Conservation (phyloP, 176 grass and related monocot genomes). For the Triticum monococcum region DNA sequence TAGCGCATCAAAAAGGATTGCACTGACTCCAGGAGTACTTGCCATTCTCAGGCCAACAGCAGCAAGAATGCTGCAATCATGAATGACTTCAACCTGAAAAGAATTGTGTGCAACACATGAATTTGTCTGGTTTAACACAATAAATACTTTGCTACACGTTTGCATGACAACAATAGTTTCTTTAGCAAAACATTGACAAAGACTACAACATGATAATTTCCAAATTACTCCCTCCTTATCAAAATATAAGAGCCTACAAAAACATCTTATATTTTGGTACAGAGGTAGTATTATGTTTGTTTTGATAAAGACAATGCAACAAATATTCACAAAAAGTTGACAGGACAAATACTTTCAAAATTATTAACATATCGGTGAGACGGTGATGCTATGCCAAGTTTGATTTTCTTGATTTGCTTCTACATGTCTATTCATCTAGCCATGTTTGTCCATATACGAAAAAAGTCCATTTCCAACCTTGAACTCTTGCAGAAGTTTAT, state of each 20-base stretch:
- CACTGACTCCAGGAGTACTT: slow-evolving; percentile 96
- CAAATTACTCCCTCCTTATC: background rate
- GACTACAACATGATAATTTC: background rate
- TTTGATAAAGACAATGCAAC: background rate
- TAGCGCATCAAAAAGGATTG: slow-evolving; percentile 97
- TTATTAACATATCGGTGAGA: background rate
- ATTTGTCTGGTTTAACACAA: background rate
- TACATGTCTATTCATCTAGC: background rate
- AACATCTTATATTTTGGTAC: too few relatives aligned
- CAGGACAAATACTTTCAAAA: background rate
- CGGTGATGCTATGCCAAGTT: background rate
- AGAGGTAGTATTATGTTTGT: background rate
- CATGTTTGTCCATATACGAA: slow-evolving; percentile 1
- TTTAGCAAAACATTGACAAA: slow-evolving; percentile 4
- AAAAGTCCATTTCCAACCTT: background rate
- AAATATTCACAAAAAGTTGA: background rate
- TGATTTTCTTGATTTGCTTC: slow-evolving; percentile 9
- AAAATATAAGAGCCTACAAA: too few relatives aligned
- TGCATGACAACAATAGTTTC: slow-evolving; percentile 7
- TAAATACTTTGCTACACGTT: background rate
- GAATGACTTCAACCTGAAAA: slow-evolving; percentile 90
- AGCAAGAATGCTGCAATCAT: slow-evolving; percentile 91
- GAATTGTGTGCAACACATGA: background rate
- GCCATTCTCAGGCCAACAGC: slow-evolving; percentile 96
- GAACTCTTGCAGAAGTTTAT: background rate